phyloP scores from a whole-genome alignment of 2,329 filamentous ascomycete genomes.

The Ascochyta clinopodiicola region DNA sequence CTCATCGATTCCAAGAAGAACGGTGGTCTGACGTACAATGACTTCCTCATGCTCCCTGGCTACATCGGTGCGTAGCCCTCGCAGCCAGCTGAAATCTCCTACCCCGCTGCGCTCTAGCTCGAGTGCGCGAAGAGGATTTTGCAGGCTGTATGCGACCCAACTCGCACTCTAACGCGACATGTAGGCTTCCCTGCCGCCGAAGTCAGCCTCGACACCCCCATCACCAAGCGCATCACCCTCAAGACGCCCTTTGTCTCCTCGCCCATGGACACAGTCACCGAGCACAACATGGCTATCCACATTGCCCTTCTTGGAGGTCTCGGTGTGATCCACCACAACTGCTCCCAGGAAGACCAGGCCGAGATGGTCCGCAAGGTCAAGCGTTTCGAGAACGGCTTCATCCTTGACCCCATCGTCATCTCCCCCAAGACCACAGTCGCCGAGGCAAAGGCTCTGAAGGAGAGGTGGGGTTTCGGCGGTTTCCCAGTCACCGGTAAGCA shows the following conservation, averaged over 20 bases:
- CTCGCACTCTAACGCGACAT: constrained; percentile 19
- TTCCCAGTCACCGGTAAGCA: constrained; percentile 96
- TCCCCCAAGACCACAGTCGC: constrained; percentile 85
- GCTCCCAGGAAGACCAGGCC: constrained; percentile 94
- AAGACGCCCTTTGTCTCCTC: constrained; percentile 98
- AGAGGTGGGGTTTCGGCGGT: constrained; percentile 98
- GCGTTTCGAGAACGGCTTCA: constrained; percentile 99
- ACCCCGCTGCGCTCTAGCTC: not conserved
- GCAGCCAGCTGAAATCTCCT: constrained; percentile 12
- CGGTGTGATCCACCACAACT: constrained; percentile 99
- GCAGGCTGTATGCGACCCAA: constrained; percentile 4
- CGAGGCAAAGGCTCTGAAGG: constrained; percentile 90
- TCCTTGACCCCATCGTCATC: constrained; percentile 92
- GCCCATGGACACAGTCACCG: constrained; percentile 99
- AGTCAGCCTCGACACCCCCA: constrained; percentile 84
- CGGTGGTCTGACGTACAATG: constrained; percentile 97
- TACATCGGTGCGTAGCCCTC: constrained; percentile 74
- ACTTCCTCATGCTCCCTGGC: constrained; percentile 94
- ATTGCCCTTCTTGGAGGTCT: constrained; percentile 88
- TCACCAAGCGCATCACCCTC: constrained; percentile 93
- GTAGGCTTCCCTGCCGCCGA: constrained; percentile 87
- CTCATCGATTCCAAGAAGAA: constrained; percentile 90
- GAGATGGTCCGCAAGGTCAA: constrained; percentile 99
- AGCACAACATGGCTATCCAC: constrained; percentile 99
- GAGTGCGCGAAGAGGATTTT: constrained; percentile 7